Evolutionary conservation across 345 rosid genomes (phyloP).

Genomic region (Orychophragmus violaceus): DNA sequence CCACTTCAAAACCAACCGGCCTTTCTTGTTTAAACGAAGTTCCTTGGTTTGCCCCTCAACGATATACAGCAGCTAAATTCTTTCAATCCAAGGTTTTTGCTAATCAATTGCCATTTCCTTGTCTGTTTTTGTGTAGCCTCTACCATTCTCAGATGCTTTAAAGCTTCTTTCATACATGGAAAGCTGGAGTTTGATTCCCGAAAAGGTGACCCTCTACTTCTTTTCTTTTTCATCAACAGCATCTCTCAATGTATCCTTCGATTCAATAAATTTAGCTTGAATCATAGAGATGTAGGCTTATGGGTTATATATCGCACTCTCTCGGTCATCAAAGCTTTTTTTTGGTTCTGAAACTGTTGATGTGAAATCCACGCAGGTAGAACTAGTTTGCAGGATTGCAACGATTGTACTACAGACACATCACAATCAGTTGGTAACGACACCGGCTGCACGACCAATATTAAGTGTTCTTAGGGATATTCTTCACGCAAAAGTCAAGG

Average conservation of each 20-base stretch:
- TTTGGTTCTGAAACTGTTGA: neutral
- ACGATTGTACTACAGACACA: constrained; percentile 66
- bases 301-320: neutral
- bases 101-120: neutral
- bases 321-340: neutral
- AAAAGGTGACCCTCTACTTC: constrained; percentile 52
- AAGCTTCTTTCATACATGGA: constrained; percentile 67
- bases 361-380: constrained; percentile 46
- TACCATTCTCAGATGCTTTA: constrained; percentile 88
- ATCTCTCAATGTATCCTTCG: neutral
- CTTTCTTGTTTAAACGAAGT: neutral
- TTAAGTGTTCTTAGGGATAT: constrained; percentile 62
- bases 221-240: neutral
- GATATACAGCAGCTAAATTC: neutral
- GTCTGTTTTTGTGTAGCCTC: constrained; percentile 42
- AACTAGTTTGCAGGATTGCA: constrained; percentile 71
- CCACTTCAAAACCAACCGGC: neutral
- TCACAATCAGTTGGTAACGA: constrained; percentile 67
- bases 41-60: neutral
- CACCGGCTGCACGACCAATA: constrained; percentile 73
- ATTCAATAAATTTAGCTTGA: neutral
- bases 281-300: neutral
- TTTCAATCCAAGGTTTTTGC: neutral
- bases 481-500: constrained; percentile 73
- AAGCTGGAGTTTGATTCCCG: constrained; percentile 73